phyloP scores from a whole-genome alignment of 371 early-diverging fungal genomes.

The Lichtheimia hyalospora region DNA sequence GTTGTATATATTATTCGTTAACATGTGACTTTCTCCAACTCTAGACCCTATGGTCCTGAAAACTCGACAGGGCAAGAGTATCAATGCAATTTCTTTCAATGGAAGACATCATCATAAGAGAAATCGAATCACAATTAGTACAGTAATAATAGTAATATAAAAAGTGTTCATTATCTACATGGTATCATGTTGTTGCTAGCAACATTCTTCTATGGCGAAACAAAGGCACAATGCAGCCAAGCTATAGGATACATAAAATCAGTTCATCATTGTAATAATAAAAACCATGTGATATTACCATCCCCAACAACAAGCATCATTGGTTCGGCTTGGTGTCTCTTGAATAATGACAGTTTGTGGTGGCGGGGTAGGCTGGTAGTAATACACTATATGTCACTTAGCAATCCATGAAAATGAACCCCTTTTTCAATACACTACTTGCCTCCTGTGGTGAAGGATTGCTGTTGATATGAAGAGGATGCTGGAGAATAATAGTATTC shows the following conservation, averaged over 20 bases:
- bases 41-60: conserved; percentile 27
- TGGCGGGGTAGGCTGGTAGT: conserved; percentile 37
- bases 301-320: conserved; percentile 51
- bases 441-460: conserved; percentile 8
- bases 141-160: too few species aligned
- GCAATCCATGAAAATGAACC: too few species aligned
- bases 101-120: conserved; percentile 12
- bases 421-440: too few species aligned
- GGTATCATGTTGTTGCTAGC: conserved; percentile 4
- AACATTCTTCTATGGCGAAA: conserved; percentile 26
- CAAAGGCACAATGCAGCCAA: conserved; percentile 30
- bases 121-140: too few species aligned
- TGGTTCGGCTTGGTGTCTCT: conserved; percentile 32
- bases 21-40: background rate
- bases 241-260: conserved; percentile 14
- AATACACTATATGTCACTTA: conserved; percentile 12
- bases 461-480: conserved; percentile 11
- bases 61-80: conserved; percentile 18
- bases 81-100: conserved; percentile 38
- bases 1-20: background rate
- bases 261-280: background rate
- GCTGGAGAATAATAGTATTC: background rate
- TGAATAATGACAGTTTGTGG: conserved; percentile 44
- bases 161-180: background rate
- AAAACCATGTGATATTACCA: conserved; percentile 26